Evolutionary conservation across 163 green algal genomes (phyloP).

Genomic region (Botryococcus braunii): DNA sequence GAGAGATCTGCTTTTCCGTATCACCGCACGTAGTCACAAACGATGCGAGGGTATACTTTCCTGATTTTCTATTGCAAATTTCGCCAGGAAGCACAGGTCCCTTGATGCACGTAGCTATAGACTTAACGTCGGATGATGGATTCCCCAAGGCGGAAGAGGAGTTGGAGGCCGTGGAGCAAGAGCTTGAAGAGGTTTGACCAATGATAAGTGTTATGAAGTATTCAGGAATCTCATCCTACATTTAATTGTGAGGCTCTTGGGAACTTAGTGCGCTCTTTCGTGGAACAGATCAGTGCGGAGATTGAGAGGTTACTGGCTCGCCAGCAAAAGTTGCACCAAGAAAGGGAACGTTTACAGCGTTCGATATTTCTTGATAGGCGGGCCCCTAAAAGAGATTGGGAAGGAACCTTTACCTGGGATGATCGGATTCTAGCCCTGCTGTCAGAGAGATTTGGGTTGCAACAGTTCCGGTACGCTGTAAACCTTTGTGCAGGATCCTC

Average conservation of each 20-base stretch:
- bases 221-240: not conserved
- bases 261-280: not conserved
- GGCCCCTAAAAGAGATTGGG: slow-evolving; percentile 46
- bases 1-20: no score
- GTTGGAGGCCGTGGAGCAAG: no score
- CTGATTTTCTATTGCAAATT: no score
- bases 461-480: slow-evolving; percentile 36
- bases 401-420: slow-evolving; percentile 47
- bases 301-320: slow-evolving; percentile 26
- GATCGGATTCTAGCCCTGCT: slow-evolving; percentile 26
- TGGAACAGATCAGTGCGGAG: slow-evolving; percentile 22
- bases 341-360: slow-evolving; percentile 22
- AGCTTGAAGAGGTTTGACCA: slow-evolving; percentile 18
- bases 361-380: slow-evolving; percentile 28
- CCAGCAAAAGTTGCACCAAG: slow-evolving; percentile 24
- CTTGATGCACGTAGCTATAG: no score
- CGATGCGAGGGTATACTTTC: no score
- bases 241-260: not conserved
- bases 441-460: slow-evolving; percentile 37
- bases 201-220: not conserved
- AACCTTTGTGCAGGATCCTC: no score
- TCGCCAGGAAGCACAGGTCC: no score
- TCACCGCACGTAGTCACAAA: no score
- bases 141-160: no score
- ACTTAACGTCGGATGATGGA: no score